Evolutionary conservation across 2,329 filamentous ascomycete genomes (phyloP), one percentile per base, ranked within the genome.

Genomic region (Lomentospora prolificans): DNA sequence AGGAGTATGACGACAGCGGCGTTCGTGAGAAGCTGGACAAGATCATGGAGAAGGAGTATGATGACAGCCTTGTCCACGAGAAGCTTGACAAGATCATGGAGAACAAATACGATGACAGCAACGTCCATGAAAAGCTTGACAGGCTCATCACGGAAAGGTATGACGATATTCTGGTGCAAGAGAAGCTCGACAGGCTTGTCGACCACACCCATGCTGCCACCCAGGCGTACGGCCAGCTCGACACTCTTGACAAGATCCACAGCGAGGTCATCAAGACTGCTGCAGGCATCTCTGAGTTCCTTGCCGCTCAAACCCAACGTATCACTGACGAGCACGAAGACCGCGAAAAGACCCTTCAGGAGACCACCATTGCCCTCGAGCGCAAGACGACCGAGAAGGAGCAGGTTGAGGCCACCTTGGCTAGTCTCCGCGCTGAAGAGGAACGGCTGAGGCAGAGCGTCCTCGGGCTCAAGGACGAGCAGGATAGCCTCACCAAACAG

Each of bases 201-300:
- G 80, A 80, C 53, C 82, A 88, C 64, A 82, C 80, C 30, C 76
- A 82, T 25, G 78, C 81, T 19, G 80, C 88, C 0, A 80, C 80
- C 53, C 85, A 89, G 64, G 83, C 87, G 1, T 81, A 89, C 33
- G 76, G 79, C 4, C 89, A 91, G 62, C 80, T 96, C 50, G 86
- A 87, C 59, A 88, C 89, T 24, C 79, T 99, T 4, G 90, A 96
- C 61, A 82, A 90, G 67, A 94, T 97, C 53, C 90, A 96, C 64
- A 80, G 87, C 60, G 88, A 95, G 62, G 90, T 99, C 57, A 82
- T 89, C 66, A 79, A 84, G 58, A 95, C 90, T 1, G 90, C 92
- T 1, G 82, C 84, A 19, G 90, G 95, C 65, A 85, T 99, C 55
- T 86, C 87, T 2, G 82, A 86, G 44, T 96, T 96, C 66, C 80